phyloP scores from a whole-genome alignment of 2,329 filamentous ascomycete species.

The Aspergillus sp. region DNA sequence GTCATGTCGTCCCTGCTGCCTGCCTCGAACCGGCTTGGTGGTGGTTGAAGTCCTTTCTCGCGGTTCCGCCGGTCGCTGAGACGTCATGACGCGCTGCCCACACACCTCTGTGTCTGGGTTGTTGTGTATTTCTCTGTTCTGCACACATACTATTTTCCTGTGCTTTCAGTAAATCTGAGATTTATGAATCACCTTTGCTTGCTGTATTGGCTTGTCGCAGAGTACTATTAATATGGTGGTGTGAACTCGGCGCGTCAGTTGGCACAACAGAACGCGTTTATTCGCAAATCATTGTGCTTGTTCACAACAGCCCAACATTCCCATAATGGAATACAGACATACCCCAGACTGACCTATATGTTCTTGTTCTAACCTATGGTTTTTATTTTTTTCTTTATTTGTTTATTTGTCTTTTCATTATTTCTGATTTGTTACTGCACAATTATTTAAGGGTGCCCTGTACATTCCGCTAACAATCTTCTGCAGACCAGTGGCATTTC shows the following conservation, averaged over 20 bases:
- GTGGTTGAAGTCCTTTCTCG: constrained; percentile 17
- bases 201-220: neutral
- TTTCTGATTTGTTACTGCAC: neutral
- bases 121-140: neutral
- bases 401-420: neutral
- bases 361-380: neutral
- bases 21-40: constrained; percentile 16
- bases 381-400: neutral
- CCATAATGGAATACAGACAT: neutral
- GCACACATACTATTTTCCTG: neutral
- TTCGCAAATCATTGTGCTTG: constrained; percentile 8
- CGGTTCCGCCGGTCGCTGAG: constrained; percentile 26
- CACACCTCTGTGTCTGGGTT: constrained; percentile 12
- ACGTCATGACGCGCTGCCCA: constrained; percentile 28
- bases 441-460: neutral
- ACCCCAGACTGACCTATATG: neutral
- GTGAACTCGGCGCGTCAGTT: constrained; percentile 28
- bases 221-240: constrained; percentile 13
- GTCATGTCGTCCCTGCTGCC: neutral
- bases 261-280: constrained; percentile 24
- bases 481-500: neutral
- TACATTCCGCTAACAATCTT: constrained; percentile 4
- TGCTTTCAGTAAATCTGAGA: constrained; percentile 5
- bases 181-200: neutral
- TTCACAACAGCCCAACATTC: constrained; percentile 11